Percentiles rank a stretch among this genome's conserved stretches.
Evolutionary conservation across 495 filamentous ascomycete species (phyloP).

Genomic region (Trichoderma asperelloides): DNA sequence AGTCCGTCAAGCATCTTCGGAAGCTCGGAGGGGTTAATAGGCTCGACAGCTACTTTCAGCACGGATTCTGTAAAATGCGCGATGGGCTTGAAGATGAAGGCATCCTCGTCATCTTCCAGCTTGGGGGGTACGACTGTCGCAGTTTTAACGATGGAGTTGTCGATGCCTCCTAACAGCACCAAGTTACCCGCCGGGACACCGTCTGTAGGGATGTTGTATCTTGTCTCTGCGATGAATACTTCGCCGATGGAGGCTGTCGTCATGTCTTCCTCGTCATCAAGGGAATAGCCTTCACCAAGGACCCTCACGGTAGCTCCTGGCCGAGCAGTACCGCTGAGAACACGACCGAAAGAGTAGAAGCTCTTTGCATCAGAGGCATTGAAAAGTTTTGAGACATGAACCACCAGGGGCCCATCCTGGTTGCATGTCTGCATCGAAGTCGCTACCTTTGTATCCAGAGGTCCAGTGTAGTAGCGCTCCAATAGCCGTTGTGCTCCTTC

Average conservation of each 20-base stretch:
- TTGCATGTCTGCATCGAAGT: constrained; percentile 73
- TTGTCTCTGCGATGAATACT: constrained; percentile 87
- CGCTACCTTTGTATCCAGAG: constrained; percentile 79
- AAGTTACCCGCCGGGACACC: constrained; percentile 95
- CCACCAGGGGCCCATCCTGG: constrained; percentile 78
- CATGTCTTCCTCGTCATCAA: constrained; percentile 99
- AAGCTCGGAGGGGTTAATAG: constrained; percentile 96
- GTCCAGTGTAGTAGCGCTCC: constrained; percentile 86
- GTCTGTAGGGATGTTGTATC: constrained; percentile 83
- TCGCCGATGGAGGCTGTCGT: constrained; percentile 76
- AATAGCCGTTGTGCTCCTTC: constrained; percentile 69
- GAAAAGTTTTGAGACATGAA: constrained; percentile 90
- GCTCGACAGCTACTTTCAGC: constrained; percentile 95
- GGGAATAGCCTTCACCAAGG: constrained; percentile 88
- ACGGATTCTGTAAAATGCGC: constrained; percentile 95
- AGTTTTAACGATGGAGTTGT: constrained; percentile 97
- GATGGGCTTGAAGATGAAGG: constrained; percentile 88
- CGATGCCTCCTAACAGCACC: constrained; percentile 82
- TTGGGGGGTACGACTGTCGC: constrained; percentile 85
- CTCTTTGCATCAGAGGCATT: constrained; percentile 76
- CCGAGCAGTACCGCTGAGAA: constrained; percentile 86
- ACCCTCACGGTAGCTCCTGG: constrained; percentile 80
- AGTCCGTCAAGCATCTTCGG: constrained; percentile 98
- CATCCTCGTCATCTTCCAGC: constrained; percentile 78
- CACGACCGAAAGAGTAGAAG: constrained; percentile 83